Conservation (phyloP, 768 basidiomycete species). For the Suillus clintonianus region DNA sequence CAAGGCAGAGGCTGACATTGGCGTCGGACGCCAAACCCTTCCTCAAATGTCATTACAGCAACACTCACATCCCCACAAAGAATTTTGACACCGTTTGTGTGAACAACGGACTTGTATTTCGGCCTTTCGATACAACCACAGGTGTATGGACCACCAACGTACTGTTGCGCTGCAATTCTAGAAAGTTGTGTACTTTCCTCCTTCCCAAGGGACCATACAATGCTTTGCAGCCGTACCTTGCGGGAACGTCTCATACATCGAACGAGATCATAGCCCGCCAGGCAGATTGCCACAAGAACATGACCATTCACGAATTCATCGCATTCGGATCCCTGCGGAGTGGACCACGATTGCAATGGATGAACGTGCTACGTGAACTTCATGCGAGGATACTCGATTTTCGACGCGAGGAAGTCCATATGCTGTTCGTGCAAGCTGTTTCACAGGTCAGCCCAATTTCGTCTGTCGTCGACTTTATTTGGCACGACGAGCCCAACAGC, state of each 20-base stretch:
- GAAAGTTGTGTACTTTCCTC: conserved; percentile 30
- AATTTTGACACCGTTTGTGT: conserved; percentile 21
- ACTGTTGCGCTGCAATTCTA: not conserved
- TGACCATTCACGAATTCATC: conserved; percentile 47
- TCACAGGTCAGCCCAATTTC: conserved; percentile 43
- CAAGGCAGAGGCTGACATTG: conserved; percentile 21
- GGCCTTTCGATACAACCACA: conserved; percentile 29
- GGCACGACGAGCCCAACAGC: conserved; percentile 41
- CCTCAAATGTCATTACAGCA: conserved; percentile 14
- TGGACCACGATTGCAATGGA: conserved; percentile 49
- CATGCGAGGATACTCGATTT: conserved; percentile 41
- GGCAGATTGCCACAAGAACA: conserved; percentile 36
- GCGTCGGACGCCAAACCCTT: conserved; percentile 25
- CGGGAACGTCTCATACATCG: conserved; percentile 37
- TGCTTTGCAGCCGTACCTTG: conserved; percentile 39
- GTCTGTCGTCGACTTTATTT: conserved; percentile 21
- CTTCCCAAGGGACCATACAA: conserved; percentile 36
- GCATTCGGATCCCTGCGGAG: conserved; percentile 48
- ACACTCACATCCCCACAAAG: conserved; percentile 14
- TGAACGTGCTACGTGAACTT: conserved; percentile 52
- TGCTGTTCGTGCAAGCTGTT: conserved; percentile 44
- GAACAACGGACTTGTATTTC: conserved; percentile 35
- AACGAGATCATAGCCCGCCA: conserved; percentile 49
- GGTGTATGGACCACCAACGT: conserved; percentile 17
- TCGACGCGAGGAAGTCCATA: conserved; percentile 39